phyloP scores from a whole-genome alignment of 2,329 filamentous ascomycete genomes.

The Alternaria triticimaculans region DNA sequence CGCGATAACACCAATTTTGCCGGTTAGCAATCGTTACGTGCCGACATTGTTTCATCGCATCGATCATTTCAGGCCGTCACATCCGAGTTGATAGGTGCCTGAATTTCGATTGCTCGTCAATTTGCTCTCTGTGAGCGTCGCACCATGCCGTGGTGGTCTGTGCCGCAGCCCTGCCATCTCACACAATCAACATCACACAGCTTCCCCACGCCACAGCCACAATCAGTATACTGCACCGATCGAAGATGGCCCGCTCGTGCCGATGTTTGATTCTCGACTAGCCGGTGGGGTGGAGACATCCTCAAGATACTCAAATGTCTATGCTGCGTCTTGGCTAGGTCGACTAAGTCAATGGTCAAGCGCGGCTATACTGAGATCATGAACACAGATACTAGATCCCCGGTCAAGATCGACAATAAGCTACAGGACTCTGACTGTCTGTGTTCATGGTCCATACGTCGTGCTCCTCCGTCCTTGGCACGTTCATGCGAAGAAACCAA shows the following conservation, averaged over 20 bases:
- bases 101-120: constrained; percentile 33
- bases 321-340: neutral
- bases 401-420: rapidly evolving
- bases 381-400: too few species aligned
- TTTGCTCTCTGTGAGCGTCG: constrained; percentile 13
- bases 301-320: neutral
- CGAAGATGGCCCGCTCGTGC: neutral
- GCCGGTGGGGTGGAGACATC: too few species aligned
- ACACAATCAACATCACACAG: constrained; percentile 1
- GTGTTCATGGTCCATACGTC: neutral
- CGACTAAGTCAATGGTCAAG: neutral
- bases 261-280: neutral
- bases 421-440: neutral
- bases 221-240: neutral
- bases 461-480: neutral
- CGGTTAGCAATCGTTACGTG: constrained; percentile 7
- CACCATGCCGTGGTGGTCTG: constrained; percentile 30
- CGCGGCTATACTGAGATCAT: too few species aligned
- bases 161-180: constrained; percentile 34
- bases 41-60: neutral
- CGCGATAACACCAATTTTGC: neutral
- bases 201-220: neutral
- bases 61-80: neutral
- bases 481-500: constrained; percentile 26
- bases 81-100: constrained; percentile 11